A percentile compares a stretch with the other conserved stretches of the same genome.
Evolutionary conservation across 495 filamentous ascomycete species (phyloP).

Genomic region (Talaromyces proteolyticus): DNA sequence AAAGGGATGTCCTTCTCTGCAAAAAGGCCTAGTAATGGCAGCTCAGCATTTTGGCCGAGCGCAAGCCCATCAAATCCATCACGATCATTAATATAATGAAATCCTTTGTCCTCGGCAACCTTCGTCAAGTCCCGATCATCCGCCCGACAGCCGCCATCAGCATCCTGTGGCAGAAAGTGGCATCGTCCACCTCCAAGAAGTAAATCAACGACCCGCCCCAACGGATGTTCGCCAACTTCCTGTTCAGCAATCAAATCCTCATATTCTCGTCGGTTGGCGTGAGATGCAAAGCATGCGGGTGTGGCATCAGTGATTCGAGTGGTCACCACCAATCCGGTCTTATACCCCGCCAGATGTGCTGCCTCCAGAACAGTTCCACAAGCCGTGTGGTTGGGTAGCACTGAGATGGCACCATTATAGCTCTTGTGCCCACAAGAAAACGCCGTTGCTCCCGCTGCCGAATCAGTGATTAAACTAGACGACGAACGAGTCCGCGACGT

Average conservation of each 20-base stretch:
- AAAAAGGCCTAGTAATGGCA: conserved; percentile 85
- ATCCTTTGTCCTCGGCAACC: conserved; percentile 69
- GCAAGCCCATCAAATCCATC: conserved; percentile 72
- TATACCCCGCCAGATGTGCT: conserved; percentile 83
- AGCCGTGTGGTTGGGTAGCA: conserved; percentile 74
- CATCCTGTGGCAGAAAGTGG: conserved; percentile 81
- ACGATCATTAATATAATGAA: conserved; percentile 67
- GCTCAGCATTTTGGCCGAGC: conserved; percentile 60
- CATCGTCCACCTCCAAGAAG: conserved; percentile 91
- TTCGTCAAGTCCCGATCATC: conserved; percentile 66
- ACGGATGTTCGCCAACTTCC: conserved; percentile 77
- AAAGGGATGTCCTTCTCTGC: conserved; percentile 80
- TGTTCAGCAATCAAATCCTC: conserved; percentile 91
- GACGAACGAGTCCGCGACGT: conserved; percentile 80
- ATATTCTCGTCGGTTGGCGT: conserved; percentile 71
- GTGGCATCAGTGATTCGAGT: conserved; percentile 95
- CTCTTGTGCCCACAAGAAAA: conserved; percentile 90
- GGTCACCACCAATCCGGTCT: conserved; percentile 91
- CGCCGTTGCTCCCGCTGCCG: conserved; percentile 90
- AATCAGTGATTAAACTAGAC: conserved; percentile 82
- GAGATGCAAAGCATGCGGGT: conserved; percentile 91
- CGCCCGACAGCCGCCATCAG: conserved; percentile 66
- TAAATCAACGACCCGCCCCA: conserved; percentile 83
- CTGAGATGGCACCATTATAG: conserved; percentile 93
- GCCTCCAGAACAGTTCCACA: conserved; percentile 96